These are phyloP conservation scores for Porodaedalea pini DNA, from an alignment of 1,284 basidiomycete genomes.

Conservation along the genomic window DNA sequence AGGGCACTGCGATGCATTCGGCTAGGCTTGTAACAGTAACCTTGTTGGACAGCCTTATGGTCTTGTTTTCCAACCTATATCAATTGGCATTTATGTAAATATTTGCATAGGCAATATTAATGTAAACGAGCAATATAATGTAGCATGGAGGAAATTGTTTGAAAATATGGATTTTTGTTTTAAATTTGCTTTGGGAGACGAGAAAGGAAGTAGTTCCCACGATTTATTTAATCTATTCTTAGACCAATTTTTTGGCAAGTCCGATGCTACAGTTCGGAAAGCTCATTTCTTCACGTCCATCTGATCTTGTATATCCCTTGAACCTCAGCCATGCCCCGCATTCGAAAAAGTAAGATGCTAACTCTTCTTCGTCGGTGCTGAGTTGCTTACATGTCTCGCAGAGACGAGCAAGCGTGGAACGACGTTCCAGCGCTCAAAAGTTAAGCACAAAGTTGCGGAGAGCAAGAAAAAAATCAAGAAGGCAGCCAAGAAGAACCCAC, in stretches of 20 bases:
- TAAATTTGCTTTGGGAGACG: no score
- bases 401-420: conserved; percentile 82
- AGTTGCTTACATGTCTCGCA: conserved; percentile 32
- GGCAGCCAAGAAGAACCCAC: conserved; percentile 76
- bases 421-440: conserved; percentile 72
- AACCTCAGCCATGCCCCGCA: conserved; percentile 57
- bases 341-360: conserved; percentile 65
- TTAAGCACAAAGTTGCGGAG: conserved; percentile 80
- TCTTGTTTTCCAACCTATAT: no score
- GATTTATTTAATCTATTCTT: conserved; percentile 15
- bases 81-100: no score
- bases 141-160: no score
- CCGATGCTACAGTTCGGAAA: no score
- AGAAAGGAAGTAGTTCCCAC: background rate
- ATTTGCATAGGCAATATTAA: no score
- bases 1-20: no score
- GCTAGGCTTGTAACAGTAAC: no score
- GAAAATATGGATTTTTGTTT: no score
- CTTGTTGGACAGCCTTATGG: no score
- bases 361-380: conserved; percentile 4
- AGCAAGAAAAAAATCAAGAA: conserved; percentile 76
- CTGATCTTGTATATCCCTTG: background rate
- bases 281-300: background rate
- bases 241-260: conserved; percentile 13
- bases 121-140: no score